Conservation (phyloP, 2,329 filamentous ascomycete genomes). For the Septoria linicola region DNA sequence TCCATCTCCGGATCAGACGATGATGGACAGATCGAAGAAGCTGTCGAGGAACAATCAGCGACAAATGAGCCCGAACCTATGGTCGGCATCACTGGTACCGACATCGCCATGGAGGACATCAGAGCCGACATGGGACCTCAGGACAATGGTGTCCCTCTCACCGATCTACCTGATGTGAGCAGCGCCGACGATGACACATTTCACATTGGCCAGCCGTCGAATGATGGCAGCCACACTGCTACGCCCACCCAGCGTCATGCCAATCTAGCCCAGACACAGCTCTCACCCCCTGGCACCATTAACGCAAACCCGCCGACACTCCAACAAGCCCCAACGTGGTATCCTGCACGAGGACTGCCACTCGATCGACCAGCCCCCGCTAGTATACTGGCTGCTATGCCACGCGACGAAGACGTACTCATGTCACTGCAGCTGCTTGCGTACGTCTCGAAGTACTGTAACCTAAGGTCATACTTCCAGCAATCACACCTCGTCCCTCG, state of each 20-base stretch:
- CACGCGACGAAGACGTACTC: slow-evolving; percentile 92
- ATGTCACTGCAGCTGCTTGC: slow-evolving; percentile 97
- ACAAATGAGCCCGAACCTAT: slow-evolving; percentile 73
- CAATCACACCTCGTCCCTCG: slow-evolving; percentile 88
- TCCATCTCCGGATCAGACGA: slow-evolving; percentile 85
- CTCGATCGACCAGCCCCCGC: slow-evolving; percentile 43
- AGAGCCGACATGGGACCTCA: slow-evolving; percentile 72
- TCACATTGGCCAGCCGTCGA: slow-evolving; percentile 84
- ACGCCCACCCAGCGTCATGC: slow-evolving; percentile 57
- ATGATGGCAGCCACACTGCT: slow-evolving; percentile 76
- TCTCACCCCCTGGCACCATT: slow-evolving; percentile 60
- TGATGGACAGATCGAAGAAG: slow-evolving; percentile 80
- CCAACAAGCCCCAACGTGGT: slow-evolving; percentile 54
- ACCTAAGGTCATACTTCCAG: slow-evolving; percentile 92
- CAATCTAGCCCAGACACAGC: slow-evolving; percentile 32
- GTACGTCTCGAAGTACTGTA: slow-evolving; percentile 98
- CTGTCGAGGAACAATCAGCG: slow-evolving; percentile 74
- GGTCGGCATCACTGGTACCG: slow-evolving; percentile 68
- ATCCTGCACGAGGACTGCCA: slow-evolving; percentile 30
- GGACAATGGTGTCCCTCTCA: slow-evolving; percentile 69
- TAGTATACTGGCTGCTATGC: slow-evolving; percentile 84
- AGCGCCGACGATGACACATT: slow-evolving; percentile 87
- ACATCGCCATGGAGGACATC: slow-evolving; percentile 85
- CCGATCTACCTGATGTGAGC: slow-evolving; percentile 69
- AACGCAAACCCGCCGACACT: slow-evolving; percentile 73